A percentile compares a stretch with the other conserved stretches of the same genome.
Evolutionary conservation across 2,329 filamentous ascomycete species (phyloP).

Genomic region (Cadophora malorum): DNA sequence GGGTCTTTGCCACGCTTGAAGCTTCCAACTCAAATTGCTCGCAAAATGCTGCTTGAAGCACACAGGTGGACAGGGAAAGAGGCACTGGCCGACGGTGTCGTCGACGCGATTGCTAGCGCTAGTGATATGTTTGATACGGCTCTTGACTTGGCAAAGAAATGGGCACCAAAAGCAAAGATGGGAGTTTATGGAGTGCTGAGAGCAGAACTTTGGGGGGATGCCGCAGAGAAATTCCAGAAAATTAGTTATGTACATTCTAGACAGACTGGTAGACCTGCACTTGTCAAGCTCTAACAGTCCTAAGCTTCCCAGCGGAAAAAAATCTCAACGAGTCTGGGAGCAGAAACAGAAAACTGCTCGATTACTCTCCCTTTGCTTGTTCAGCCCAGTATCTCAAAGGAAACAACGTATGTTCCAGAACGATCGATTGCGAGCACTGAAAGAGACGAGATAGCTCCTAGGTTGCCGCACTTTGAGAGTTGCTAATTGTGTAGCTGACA

Average conservation of each 20-base stretch:
- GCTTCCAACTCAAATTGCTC: slow-evolving; percentile 6
- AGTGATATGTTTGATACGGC: slow-evolving; percentile 2
- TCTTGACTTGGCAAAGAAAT: slow-evolving; percentile 4
- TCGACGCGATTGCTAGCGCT: not conserved
- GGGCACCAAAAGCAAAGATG: slow-evolving; percentile 10
- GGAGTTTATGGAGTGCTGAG: slow-evolving; percentile 8
- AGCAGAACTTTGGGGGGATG: slow-evolving; percentile 1
- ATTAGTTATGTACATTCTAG: slow-evolving; percentile 1
- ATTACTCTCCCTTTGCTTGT: not conserved
- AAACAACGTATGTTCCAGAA: too few species aligned
- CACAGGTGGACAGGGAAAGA: not conserved
- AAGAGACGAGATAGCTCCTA: too few species aligned
- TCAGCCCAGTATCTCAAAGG: not conserved
- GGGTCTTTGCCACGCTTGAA: not conserved
- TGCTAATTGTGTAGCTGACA: too few species aligned
- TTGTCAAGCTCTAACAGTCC: not conserved
- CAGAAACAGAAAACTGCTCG: not conserved
- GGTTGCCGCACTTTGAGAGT: too few species aligned
- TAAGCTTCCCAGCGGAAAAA: too few species aligned
- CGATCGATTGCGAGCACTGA: too few species aligned
- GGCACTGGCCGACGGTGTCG: not conserved
- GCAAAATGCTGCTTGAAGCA: not conserved
- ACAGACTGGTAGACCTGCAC: not conserved
- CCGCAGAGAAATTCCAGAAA: not conserved
- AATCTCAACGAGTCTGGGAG: too few species aligned